Conservation (phyloP, 2,329 filamentous ascomycete species). For the Camptophora hylomeconis region DNA sequence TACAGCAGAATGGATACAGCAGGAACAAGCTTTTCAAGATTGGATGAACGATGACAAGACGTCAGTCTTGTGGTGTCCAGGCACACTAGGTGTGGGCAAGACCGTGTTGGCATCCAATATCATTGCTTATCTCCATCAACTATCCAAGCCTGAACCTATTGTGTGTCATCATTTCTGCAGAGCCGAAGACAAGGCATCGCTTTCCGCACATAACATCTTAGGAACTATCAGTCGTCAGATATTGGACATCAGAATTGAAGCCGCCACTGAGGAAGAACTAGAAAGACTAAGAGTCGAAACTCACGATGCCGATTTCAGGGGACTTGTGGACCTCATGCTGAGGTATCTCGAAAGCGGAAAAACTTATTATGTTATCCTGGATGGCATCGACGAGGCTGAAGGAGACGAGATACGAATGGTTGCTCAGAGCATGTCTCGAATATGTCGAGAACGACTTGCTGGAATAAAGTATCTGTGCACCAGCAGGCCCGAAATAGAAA, state of each 20-base stretch:
- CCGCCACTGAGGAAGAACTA: constrained; percentile 2
- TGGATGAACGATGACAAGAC: constrained; percentile 7
- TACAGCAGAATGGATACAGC: constrained; percentile 9
- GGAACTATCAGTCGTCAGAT: constrained; percentile 15
- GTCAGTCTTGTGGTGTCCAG: constrained; percentile 13
- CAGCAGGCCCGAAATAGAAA: constrained; percentile 11
- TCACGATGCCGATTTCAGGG: neutral
- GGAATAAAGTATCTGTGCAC: constrained; percentile 10
- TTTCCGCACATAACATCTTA: constrained; percentile 13
- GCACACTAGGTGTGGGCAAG: constrained; percentile 15
- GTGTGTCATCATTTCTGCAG: constrained; percentile 15
- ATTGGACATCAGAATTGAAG: constrained; percentile 5
- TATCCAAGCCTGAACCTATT: constrained; percentile 5
- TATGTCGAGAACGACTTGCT: constrained; percentile 1
- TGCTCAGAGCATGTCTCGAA: constrained; percentile 1
- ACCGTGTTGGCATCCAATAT: constrained; percentile 15
- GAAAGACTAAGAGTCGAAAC: constrained; percentile 2
- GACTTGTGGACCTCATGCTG: constrained; percentile 4
- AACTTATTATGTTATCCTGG: constrained; percentile 8
- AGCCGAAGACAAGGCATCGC: constrained; percentile 8
- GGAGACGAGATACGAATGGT: constrained; percentile 4
- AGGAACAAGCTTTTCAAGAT: constrained; percentile 7
- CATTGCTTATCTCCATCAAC: constrained; percentile 7
- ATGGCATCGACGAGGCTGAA: constrained; percentile 11
- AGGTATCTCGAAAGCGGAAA: constrained; percentile 2